Conservation (phyloP, 345 rosid species). For the Eucalyptus erythrocorys region DNA sequence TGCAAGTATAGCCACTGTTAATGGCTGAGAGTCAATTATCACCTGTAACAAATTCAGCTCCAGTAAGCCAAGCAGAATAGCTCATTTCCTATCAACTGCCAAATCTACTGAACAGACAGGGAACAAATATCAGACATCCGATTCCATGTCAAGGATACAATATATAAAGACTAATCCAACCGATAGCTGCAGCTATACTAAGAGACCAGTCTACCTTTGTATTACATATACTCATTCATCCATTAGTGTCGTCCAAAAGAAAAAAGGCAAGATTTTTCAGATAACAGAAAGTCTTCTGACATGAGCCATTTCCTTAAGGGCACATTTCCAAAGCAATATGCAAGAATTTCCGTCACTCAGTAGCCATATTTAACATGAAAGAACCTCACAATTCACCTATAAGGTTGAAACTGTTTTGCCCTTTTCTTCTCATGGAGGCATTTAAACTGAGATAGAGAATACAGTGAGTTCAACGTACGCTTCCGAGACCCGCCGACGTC, state of each 20-base stretch:
- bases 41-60: conserved; percentile 32
- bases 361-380: not conserved
- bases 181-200: not conserved
- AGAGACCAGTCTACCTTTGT: not conserved
- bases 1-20: conserved; percentile 90
- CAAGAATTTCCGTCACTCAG: not conserved
- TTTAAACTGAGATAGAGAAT: not conserved
- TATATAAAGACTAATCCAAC: not conserved
- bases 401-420: not conserved
- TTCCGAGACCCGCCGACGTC: conserved; percentile 94
- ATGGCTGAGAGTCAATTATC: conserved; percentile 89
- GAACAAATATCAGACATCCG: not conserved
- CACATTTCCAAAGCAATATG: not conserved
- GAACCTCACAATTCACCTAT: not conserved
- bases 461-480: conserved; percentile 26
- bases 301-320: not conserved
- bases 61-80: not conserved
- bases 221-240: not conserved
- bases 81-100: not conserved
- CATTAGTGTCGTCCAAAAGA: not conserved
- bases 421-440: not conserved
- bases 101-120: not conserved
- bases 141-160: not conserved
- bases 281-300: not conserved
- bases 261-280: not conserved